phyloP scores from a whole-genome alignment of 2,329 filamentous ascomycete species.

The Arthroderma sp. region DNA sequence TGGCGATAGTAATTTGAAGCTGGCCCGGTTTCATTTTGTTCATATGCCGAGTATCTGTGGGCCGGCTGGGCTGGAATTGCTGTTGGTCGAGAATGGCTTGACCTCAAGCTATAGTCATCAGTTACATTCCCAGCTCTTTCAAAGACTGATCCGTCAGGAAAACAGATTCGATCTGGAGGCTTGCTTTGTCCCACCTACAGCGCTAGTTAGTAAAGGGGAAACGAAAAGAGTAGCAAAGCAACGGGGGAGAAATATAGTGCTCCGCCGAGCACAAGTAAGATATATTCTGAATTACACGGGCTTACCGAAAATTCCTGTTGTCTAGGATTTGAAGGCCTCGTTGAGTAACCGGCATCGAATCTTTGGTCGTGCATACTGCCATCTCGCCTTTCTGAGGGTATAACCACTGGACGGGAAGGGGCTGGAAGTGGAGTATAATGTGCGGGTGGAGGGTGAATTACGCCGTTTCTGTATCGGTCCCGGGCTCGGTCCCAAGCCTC shows the following conservation, averaged over 20 bases:
- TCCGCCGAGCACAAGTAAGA: neutral
- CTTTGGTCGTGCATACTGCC: neutral
- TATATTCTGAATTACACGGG: neutral
- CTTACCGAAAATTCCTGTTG: neutral
- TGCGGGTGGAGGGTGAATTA: neutral
- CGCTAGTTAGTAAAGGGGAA: neutral
- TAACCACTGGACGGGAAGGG: neutral
- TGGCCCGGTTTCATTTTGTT: neutral
- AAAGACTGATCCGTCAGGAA: slow-evolving; percentile 13
- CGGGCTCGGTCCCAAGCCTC: slow-evolving; percentile 35
- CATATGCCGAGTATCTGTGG: neutral
- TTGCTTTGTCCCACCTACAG: slow-evolving; percentile 4
- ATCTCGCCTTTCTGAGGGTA: neutral
- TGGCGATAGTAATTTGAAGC: neutral
- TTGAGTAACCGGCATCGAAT: neutral
- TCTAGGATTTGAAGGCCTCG: neutral
- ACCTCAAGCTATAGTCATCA: neutral
- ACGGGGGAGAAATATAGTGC: neutral
- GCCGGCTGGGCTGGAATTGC: neutral
- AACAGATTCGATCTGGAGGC: slow-evolving; percentile 13
- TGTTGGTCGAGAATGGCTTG: neutral
- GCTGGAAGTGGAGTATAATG: neutral
- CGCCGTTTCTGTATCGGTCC: slow-evolving; percentile 25
- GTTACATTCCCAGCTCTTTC: slow-evolving; percentile 10
- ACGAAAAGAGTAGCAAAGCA: neutral